Evolutionary conservation across 2,329 filamentous ascomycete species (phyloP).

Genomic region (Hypoxylon sp.): DNA sequence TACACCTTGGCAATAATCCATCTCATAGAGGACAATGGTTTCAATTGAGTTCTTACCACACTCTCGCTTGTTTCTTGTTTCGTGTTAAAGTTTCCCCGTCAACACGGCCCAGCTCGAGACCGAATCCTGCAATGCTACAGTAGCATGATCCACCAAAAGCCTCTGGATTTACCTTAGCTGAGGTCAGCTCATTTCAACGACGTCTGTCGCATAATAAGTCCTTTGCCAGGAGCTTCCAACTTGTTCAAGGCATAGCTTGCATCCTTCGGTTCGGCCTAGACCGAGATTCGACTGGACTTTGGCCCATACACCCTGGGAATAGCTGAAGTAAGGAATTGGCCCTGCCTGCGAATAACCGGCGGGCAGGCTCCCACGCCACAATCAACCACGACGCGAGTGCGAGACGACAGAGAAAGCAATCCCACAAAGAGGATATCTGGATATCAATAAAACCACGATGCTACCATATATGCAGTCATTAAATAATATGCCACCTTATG

Average conservation of each 20-base stretch:
- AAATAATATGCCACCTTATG: constrained; percentile 17
- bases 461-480: constrained; percentile 23
- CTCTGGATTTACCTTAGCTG: neutral
- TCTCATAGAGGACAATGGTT: too few species aligned
- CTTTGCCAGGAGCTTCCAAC: neutral
- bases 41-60: neutral
- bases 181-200: neutral
- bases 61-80: too few species aligned
- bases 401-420: constrained; percentile 3
- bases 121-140: neutral
- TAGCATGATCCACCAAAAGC: neutral
- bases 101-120: neutral
- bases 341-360: neutral
- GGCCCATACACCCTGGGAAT: neutral
- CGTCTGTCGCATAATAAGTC: neutral
- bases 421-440: constrained; percentile 9
- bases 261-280: neutral
- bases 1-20: too few species aligned
- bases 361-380: neutral
- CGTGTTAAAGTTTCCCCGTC: neutral
- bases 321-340: neutral
- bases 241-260: neutral
- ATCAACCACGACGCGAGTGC: neutral
- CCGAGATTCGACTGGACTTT: neutral
- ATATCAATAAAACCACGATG: constrained; percentile 22